Evolutionary conservation across 164 flowering plant genomes (phyloP), one percentile per base, ranked within the genome.

Genomic region (Aristolochia fimbriata): DNA sequence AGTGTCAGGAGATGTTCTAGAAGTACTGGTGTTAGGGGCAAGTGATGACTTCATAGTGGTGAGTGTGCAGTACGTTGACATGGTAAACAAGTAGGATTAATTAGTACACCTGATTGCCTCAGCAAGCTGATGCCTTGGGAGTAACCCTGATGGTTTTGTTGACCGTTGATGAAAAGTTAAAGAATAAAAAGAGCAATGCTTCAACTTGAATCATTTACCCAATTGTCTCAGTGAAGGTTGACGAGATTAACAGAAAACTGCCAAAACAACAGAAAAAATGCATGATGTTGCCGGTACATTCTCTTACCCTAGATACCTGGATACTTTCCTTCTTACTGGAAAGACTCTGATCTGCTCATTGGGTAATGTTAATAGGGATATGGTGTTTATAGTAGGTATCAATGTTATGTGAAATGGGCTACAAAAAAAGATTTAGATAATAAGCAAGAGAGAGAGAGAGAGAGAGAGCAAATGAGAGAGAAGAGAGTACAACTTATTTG

Each of bases 11-110:
- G 71, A 83, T 50, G 73, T 77, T 59, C 54, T 79, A 49, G 51
- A 78, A 51, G 58, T 92, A 63, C 85, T 85, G 47, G 83, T 88
- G 14, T 20, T 92, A 76, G 98, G 96, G 63, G 89, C 91, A 61
- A 77, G 66, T 22, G 74, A 88, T 72, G 98, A 92, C 76, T 85
- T 88, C 80, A 88, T 88, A 56, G 98, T 92, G 90, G 98, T 91
- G 74, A 76, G 59, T 57, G 21, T 24, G 21, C 15, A 20, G 8
- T 21, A 20, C 24, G 3, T 49, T 17, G 22, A 21, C 52, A 17
- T 0, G 8, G 19, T 15, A 0, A 15, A 17, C 21, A 49, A 8
- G 22, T 49, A 6, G 8, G 52, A 3, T 15, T 21, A 15, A 17
- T 48, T 48, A 19, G 15, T 15, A 48, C 14, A 7, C 17, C 19